These are phyloP conservation scores for Vitellaria paradoxa DNA, from an alignment of 179 eudicot genomes.

Conservation along the genomic window DNA sequence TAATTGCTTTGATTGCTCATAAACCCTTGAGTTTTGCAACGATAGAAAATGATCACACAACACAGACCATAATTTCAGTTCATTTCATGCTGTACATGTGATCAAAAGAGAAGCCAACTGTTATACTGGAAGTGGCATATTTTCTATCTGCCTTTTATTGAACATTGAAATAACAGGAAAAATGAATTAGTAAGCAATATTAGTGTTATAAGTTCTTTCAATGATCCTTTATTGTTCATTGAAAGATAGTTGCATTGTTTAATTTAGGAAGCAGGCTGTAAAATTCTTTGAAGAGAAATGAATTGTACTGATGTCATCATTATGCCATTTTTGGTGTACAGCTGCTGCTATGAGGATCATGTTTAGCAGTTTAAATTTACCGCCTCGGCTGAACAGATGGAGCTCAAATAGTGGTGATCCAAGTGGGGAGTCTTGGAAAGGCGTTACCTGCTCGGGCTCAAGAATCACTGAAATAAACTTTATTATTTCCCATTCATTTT, in stretches of 20 bases:
- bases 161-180: no score
- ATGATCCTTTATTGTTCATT: neutral
- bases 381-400: conserved; percentile 74
- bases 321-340: conserved; percentile 31
- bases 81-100: no score
- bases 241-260: neutral
- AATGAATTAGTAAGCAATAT: no score
- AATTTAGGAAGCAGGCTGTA: neutral
- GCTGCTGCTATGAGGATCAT: conserved; percentile 54
- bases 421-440: conserved; percentile 84
- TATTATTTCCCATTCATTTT: neutral
- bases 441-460: conserved; percentile 77
- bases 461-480: conserved; percentile 67
- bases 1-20: no score
- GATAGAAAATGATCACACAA: no score
- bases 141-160: no score
- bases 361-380: conserved; percentile 68
- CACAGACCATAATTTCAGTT: no score
- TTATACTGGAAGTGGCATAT: no score
- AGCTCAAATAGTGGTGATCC: conserved; percentile 73
- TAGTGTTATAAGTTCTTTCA: neutral
- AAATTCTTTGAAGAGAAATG: neutral
- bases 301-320: conserved; percentile 1
- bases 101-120: no score
- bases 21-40: no score